Percentiles rank a stretch among this genome's conserved stretches.
Evolutionary conservation across 2,329 filamentous ascomycete species (phyloP).

Genomic region (Harringtonia lauricola): DNA sequence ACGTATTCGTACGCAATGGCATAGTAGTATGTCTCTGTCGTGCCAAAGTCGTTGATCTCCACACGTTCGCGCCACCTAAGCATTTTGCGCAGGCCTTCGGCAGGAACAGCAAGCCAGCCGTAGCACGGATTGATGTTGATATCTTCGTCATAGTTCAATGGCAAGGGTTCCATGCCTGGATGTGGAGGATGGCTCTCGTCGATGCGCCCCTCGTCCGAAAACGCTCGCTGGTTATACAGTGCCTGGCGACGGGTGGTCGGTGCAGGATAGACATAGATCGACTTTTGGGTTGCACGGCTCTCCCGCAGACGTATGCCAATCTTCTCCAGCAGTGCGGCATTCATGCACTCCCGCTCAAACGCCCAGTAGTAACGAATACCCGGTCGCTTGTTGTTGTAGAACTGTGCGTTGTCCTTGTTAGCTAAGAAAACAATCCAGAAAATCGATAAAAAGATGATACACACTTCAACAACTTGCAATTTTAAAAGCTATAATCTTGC

Average conservation of each 20-base stretch:
- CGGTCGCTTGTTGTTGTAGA: neutral
- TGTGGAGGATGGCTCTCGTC: neutral
- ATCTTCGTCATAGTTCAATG: neutral
- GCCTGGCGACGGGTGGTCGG: neutral
- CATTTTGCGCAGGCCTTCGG: neutral
- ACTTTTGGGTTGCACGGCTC: neutral
- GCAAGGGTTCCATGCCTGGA: neutral
- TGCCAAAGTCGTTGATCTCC: neutral
- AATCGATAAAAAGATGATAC: too few relatives aligned
- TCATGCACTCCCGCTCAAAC: neutral
- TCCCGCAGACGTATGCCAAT: neutral
- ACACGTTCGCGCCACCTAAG: neutral
- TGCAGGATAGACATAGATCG: neutral
- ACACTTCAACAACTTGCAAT: too few relatives aligned
- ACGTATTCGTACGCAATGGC: slow-evolving; percentile 2
- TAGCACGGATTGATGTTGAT: slow-evolving; percentile 2
- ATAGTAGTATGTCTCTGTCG: neutral
- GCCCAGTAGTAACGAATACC: neutral
- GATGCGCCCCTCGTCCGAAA: slow-evolving; percentile 1
- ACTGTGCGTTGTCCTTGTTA: too few relatives aligned
- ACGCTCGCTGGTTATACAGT: slow-evolving; percentile 1
- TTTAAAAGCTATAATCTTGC: too few relatives aligned
- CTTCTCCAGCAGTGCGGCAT: neutral
- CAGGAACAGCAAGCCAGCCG: neutral
- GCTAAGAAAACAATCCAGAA: too few relatives aligned